Evolutionary conservation across 768 basidiomycete genomes (phyloP), one percentile per base, ranked within the genome.

Genomic region (Suillus decipiens): DNA sequence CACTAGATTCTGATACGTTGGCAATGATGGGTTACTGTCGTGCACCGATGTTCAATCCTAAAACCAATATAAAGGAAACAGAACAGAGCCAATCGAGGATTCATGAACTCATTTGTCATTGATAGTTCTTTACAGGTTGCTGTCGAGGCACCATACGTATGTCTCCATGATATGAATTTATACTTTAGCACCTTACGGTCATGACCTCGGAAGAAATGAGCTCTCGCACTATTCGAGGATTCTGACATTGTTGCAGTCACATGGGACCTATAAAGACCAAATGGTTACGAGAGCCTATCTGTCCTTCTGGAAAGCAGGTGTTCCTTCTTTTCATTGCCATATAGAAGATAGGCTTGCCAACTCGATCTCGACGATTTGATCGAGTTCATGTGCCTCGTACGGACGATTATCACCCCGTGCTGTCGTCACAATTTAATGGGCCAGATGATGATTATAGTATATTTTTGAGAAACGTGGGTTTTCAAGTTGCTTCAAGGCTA

Each of bases 311-410:
- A 53, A 53, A 66, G 5, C 19, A 33, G 7, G 31, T 31, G 51
- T 11, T 39, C 51, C 51, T 51, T 51, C 50, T 53, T 53, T 53
- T 53, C 51, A 19, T 33, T 31, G 28, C 31, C 28, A 31, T 31
- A 31, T 48, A 33, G 50, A 53, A 51, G 50, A 51, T 51, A 31
- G 17, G 31, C 19, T 53, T 53, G 10, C 51, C 19, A 53, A 53
- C 51, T 33, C 28, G 48, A 48, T 48, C 24, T 48, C 31, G 50
- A 51, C 50, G 28, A 31, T 51, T 51, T 31, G 50, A 53, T 53
- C 51, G 31, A 53, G 51, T 53, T 53, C 51, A 33, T 53, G 51
- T 53, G 51, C 51, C 48, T 50, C 15, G 48, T 28, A 17, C 15
- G 3, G 8, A 50, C 48, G 24, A 50, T 50, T 50, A 28, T 50